Evolutionary conservation across 2,329 filamentous ascomycete species (phyloP).

Genomic region (Venturia nashicola): DNA sequence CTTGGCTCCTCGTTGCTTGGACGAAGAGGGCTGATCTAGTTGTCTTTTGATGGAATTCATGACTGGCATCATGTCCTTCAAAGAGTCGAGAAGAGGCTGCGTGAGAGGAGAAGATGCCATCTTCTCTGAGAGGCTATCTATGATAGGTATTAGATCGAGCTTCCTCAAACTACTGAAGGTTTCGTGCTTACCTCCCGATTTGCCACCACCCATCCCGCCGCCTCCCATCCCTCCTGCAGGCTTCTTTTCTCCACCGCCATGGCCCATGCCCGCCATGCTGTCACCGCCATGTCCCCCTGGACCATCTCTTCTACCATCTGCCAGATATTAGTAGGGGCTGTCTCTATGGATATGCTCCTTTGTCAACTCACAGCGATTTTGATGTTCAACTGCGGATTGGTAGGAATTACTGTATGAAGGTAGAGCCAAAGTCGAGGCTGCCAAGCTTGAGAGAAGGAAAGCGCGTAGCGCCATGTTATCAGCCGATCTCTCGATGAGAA

Average conservation of each 20-base stretch:
- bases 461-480: too few relatives aligned
- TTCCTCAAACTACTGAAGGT: neutral
- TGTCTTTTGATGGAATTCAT: neutral
- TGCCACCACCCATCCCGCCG: neutral
- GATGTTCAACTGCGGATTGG: neutral
- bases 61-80: neutral
- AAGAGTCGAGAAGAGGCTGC: neutral
- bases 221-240: neutral
- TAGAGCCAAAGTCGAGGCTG: neutral
- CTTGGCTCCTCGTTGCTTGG: neutral
- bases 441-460: too few relatives aligned
- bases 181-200: neutral
- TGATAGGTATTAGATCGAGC: neutral
- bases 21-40: neutral
- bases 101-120: neutral
- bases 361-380: neutral
- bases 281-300: neutral
- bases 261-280: neutral
- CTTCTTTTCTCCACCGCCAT: neutral
- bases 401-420: neutral
- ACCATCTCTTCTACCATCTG: neutral
- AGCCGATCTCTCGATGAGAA: too few relatives aligned
- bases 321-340: neutral
- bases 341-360: neutral
- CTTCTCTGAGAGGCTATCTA: neutral